These are phyloP conservation scores for Warburgia ugandensis DNA, from an alignment of 164 flowering plant species.

Conservation along the genomic window DNA sequence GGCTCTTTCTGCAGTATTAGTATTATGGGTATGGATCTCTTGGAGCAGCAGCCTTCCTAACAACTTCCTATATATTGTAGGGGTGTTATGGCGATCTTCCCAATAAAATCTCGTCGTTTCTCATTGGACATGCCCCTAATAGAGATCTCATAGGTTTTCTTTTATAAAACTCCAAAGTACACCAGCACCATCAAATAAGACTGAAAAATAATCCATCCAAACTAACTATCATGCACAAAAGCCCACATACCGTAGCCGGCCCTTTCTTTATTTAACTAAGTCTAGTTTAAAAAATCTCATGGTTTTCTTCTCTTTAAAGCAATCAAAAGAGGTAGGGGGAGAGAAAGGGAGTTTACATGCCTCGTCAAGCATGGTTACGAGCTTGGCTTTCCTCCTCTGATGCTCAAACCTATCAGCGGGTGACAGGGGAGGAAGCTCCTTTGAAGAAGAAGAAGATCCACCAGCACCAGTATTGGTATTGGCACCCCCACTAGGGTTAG, in stretches of 20 bases:
- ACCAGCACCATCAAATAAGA: constrained; percentile 2
- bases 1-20: constrained; percentile 6
- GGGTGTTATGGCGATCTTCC: constrained; percentile 9
- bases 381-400: constrained; percentile 89
- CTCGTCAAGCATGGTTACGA: constrained; percentile 93
- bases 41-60: constrained; percentile 11
- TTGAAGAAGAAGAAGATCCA: constrained; percentile 50
- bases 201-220: not conserved
- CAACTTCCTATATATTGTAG: constrained; percentile 6
- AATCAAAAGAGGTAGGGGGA: not conserved
- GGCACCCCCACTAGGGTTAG: constrained; percentile 31
- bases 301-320: not conserved
- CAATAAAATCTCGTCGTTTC: constrained; percentile 9
- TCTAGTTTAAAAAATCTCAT: not conserved
- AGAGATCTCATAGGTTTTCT: not conserved
- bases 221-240: not conserved
- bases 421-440: constrained; percentile 55
- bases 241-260: not conserved
- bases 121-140: constrained; percentile 7
- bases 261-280: not conserved
- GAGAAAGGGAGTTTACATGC: constrained; percentile 39
- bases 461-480: constrained; percentile 18
- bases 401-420: constrained; percentile 76
- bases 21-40: constrained; percentile 11
- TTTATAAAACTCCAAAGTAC: constrained; percentile 3